Base-by-base conservation (phyloP, 345 rosid species). In the Boechera divaricarpa region DNA sequence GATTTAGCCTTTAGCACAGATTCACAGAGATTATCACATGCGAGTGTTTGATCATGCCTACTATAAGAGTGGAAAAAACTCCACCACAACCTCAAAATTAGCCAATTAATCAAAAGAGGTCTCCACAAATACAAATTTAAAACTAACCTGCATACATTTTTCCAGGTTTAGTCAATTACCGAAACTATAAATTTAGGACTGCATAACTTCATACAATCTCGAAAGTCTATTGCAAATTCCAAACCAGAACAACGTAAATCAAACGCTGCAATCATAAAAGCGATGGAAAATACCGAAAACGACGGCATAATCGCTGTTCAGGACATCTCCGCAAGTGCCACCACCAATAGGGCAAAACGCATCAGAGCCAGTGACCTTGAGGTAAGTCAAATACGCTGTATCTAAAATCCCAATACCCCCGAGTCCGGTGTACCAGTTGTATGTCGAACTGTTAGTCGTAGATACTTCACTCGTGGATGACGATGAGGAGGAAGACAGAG, bases 361-460 rank as follows among this genome's bases (percentile, higher is more conserved):
- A 59, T 86, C 94, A 48, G 95, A 82, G 54, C 86, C 78, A 31
- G 91, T 77, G 62, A 92, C 85, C 82, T 95, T 95, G 38, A 92
- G 91, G 84, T 84, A 95, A 44, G 96, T 88, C 86, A 92, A 87
- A 85, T 95, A 95, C 15, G 92, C 87, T 2, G 99, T 89, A 77
- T 92, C 98, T 35, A 83, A 41, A 73, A 92, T 79, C 47, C 98
- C 98, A 13, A 89, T 15, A 16, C 87, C 89, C 1, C 95, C 97
- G 66, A 95, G 72, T 26, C 67, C 88, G 5, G 96, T 86, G 69
- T 81, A 82, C 91, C 92, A 87, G 13, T 45, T 75, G 82, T 86
- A 87, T 9, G 86, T 57, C 65, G 87, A 83, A 81, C 60, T 67
- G 68, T 74, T 60, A 28, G 73, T 67, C 53, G 87, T 69, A 49